These are phyloP conservation scores for Beauveria varroae DNA, from an alignment of 2,329 filamentous ascomycete genomes.

Conservation along the genomic window DNA sequence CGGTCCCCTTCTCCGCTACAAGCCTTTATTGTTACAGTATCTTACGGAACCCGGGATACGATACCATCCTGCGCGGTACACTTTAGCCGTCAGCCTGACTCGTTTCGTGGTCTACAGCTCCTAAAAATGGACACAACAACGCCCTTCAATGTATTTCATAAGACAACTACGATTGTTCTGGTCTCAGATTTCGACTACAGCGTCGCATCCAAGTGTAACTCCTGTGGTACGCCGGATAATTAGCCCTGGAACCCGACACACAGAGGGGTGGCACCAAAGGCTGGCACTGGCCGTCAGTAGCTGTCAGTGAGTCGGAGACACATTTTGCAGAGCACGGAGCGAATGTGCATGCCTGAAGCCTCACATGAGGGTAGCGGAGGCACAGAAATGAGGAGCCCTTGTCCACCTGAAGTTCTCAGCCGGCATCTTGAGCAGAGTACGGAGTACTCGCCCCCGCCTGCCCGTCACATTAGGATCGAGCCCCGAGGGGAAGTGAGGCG, in stretches of 20 bases:
- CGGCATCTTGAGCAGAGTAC: neutral
- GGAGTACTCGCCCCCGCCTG: neutral
- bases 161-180: neutral
- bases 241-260: neutral
- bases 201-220: neutral
- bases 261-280: neutral
- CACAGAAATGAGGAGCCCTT: neutral
- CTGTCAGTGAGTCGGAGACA: neutral
- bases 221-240: neutral
- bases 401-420: neutral
- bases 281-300: neutral
- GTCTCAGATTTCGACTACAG: neutral
- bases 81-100: neutral
- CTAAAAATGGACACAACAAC: neutral
- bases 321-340: neutral
- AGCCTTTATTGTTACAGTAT: neutral
- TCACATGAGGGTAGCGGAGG: conserved; percentile 8
- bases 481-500: neutral
- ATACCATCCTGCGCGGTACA: neutral
- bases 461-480: neutral
- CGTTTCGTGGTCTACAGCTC: neutral
- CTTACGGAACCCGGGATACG: neutral
- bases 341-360: conserved; percentile 1
- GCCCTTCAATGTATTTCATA: neutral
- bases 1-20: neutral